A percentile compares a stretch with the other conserved stretches of the same genome.
These are phyloP conservation scores for Cryphonectria carpinicola DNA, from an alignment of 2,329 filamentous ascomycete species.

Conservation along the genomic window DNA sequence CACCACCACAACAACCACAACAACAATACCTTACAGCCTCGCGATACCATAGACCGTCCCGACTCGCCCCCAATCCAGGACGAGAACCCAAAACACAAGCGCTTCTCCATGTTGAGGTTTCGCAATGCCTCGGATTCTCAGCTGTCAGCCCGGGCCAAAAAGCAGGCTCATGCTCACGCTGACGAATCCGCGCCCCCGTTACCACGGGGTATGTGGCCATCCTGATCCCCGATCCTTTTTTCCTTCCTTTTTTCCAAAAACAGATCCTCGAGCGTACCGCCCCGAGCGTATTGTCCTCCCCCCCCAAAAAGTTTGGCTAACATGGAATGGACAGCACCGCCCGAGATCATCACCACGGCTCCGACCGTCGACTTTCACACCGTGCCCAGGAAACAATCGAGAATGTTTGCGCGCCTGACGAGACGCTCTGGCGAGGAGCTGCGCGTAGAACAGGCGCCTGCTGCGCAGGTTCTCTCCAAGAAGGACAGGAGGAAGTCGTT, in stretches of 20 bases:
- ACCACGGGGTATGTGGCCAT: constrained; percentile 55
- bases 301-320: constrained; percentile 30
- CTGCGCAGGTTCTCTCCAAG: constrained; percentile 37
- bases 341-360: constrained; percentile 87
- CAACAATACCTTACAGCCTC: constrained; percentile 31
- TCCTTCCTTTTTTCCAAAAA: too few species aligned
- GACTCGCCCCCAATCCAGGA: constrained; percentile 58
- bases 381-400: constrained; percentile 59
- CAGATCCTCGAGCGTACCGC: background rate
- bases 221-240: background rate
- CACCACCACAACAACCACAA: constrained; percentile 28
- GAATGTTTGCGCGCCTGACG: constrained; percentile 53
- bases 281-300: background rate
- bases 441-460: constrained; percentile 39
- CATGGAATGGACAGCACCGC: constrained; percentile 48
- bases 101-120: constrained; percentile 77
- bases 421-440: constrained; percentile 56
- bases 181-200: constrained; percentile 58
- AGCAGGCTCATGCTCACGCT: constrained; percentile 54
- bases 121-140: constrained; percentile 94
- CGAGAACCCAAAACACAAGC: constrained; percentile 59
- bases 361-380: constrained; percentile 70
- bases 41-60: constrained; percentile 41
- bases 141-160: constrained; percentile 74
- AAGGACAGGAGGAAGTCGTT: constrained; percentile 49